Evolutionary conservation across 2,329 filamentous ascomycete genomes (phyloP), one percentile per base, ranked within the genome.

Genomic region (Microascus cirrosus): DNA sequence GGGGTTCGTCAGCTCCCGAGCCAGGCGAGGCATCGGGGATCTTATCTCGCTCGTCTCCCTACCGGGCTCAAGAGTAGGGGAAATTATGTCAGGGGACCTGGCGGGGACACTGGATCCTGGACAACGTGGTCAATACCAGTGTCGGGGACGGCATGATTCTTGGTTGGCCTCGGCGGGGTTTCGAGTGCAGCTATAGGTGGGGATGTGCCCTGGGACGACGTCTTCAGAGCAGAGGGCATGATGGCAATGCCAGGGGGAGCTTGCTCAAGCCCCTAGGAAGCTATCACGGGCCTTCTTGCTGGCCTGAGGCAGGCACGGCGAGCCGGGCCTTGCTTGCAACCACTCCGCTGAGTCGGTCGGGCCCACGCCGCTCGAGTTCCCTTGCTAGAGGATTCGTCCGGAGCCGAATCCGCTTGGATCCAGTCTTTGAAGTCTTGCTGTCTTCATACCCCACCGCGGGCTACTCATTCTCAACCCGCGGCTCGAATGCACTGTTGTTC

Each of bases 261-360:
- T 67, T 62, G 25, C 64, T 61, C 32, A 63, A 53, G 39, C 68
- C 66, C 1, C 61, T 60, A 56, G 45, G n/a, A 58, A 59, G 3
- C 57, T 57, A 45, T 70, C 68, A 24, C 66, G 62, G 7, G 63
- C 45, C 8, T 59, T 60, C 59, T 71, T 72, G 64, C 67, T 67
- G 13, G 69, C 68, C 60, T 70, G 67, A 13, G 68, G 69, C 2
- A 68, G 25, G 4, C 56, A 56, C 12, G 52, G 56, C 36, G 57
- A 55, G 5, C 25, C 25, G 11, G 45, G 45, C n/a, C 58, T 53
- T 11, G 60, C 58, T 8, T 48, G 52, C 20, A 68, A 60, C 42
- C 69, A 59, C 60, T 71, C 66, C 3, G 71, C 66, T 12, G 68
- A 66, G 54, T 66, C 68, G 28, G 68, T 64, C 48, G 65, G 12